Evolutionary conservation across 129 eudicot genomes (phyloP), one percentile per base, ranked within the genome.

Genomic region (Escallonia herrerae): DNA sequence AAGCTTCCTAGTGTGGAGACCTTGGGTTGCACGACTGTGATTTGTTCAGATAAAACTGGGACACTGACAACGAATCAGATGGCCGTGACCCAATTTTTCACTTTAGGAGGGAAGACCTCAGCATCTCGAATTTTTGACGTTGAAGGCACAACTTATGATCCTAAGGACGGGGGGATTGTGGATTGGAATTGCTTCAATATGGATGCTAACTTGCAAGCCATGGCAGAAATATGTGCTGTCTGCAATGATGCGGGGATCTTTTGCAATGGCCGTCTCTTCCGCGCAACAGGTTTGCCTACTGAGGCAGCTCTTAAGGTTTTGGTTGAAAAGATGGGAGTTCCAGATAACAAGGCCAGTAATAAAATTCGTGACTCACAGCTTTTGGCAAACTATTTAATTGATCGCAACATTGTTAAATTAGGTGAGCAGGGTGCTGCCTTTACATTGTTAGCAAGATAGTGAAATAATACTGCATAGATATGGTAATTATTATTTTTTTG

Each of bases 21-120:
- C 33, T 78, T 90, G 59, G 97, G 97, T 65, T 90, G 97, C 77
- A 90, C 97, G 1, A 90, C 91, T 47, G 95, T 90, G 43, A 90
- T 90, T 46, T 90, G 97, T 79, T 90, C 97, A 0, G 97, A 90
- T 61, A 90, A 90, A 71, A 90, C 97, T 10, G 97, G 97, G 46
- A 90, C 97, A 3, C 54, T 90, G 76, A 90, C 97, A 8, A 90
- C 97, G 38, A 90, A 90, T 45, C 97, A 90, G 82, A 90, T 90
- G 97, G 79, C 97, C 54, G 95, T 90, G 69, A 58, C 78, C 3
- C 85, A 86, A 77, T 80, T 90, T 52, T 80, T 86, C 70, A 83
- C 84, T 45, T 79, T 90, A 62, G 91, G 95, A 55, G 80, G 84
- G 67, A 77, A 86, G 66, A 72, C 81, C 6, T 81, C 85, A 6